These are phyloP conservation scores for Didymosphaeria variabile DNA, from an alignment of 2,329 filamentous ascomycete genomes.

Conservation along the genomic window DNA sequence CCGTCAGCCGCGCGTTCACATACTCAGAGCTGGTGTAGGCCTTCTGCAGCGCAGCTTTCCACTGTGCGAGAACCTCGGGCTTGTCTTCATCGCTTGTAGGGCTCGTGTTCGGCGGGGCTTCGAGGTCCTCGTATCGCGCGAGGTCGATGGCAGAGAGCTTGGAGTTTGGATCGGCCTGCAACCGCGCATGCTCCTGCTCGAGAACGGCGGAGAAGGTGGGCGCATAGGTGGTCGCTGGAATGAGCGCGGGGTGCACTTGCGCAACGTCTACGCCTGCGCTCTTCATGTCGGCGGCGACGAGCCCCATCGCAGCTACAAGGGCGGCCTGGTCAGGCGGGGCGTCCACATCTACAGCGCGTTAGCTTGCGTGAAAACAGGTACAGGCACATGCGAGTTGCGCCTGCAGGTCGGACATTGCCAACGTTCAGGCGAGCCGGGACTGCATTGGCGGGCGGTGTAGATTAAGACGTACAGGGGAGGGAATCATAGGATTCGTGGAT, in stretches of 20 bases:
- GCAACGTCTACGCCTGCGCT: slow-evolving; percentile 54
- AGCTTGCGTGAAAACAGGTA: slow-evolving; percentile 57
- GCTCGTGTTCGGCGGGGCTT: slow-evolving; percentile 59
- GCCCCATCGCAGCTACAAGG: slow-evolving; percentile 71
- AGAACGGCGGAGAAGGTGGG: slow-evolving; percentile 73
- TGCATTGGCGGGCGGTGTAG: slow-evolving; percentile 14
- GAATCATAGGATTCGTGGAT: slow-evolving; percentile 78
- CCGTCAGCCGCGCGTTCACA: slow-evolving; percentile 63
- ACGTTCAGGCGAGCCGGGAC: slow-evolving; percentile 29
- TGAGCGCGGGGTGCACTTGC: slow-evolving; percentile 67
- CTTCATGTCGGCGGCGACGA: slow-evolving; percentile 71
- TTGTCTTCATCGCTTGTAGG: slow-evolving; percentile 50
- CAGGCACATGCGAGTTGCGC: slow-evolving; percentile 55
- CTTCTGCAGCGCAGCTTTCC: slow-evolving; percentile 61
- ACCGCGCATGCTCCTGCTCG: slow-evolving; percentile 72
- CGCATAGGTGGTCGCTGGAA: slow-evolving; percentile 56
- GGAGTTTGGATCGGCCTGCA: slow-evolving; percentile 61
- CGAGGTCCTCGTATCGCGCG: slow-evolving; percentile 82
- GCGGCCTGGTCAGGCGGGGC: slow-evolving; percentile 69
- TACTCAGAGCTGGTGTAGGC: slow-evolving; percentile 69
- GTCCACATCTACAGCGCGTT: slow-evolving; percentile 76
- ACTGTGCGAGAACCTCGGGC: slow-evolving; percentile 53
- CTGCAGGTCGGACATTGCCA: slow-evolving; percentile 67
- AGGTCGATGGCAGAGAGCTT: slow-evolving; percentile 74
- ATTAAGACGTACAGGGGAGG: slow-evolving; percentile 72